Base-by-base conservation (phyloP, 345 rosid genomes). In the Ailanthus altissimus region DNA sequence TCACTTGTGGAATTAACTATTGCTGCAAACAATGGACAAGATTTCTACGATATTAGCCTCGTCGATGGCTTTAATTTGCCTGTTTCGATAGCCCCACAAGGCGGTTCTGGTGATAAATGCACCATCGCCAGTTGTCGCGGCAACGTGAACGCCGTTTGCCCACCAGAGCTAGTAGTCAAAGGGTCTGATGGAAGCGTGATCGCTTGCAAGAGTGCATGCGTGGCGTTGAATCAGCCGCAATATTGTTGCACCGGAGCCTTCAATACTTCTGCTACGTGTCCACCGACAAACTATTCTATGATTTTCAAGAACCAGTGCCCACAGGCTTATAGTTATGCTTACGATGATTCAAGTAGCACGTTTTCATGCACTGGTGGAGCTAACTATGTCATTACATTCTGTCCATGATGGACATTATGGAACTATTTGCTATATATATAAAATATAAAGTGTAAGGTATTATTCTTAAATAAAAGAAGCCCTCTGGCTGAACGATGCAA, bases 61-160 rank as follows among this genome's bases (percentile, higher is more conserved):
- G 89, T 86, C 20, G 86, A 86, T 23, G 89, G 89, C 67, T 86
- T 73, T 57, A 84, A 86, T 70, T n/a, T 86, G 58, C 87, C 84
- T 12, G 13, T 84, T 6, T 84, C 85, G 0, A 45, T 80, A 0
- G 10, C 84, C 49, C 89, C 87, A 63, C 67, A 68, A 64, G 87
- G 86, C 5, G 81, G 85, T 4, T 50, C 81, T 25, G 77, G 76
- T 0, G 38, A 11, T 0, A 68, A 11, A 3, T 80, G 84, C 80
- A 77, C 61, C 0, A 0, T 21, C 9, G 2, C 86, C 1, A 81
- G 75, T 75, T 86, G 89, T 47, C 12, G 43, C 3, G 71, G 2
- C 23, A 66, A 84, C 60, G 75, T 84, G 42, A 86, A 86, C 73
- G 18, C 51, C 0, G 86, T 72, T n/a, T 86, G 87, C 36, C 87